Base-by-base conservation (phyloP, 495 filamentous ascomycete genomes). In the Trichoderma orchidacearum region DNA sequence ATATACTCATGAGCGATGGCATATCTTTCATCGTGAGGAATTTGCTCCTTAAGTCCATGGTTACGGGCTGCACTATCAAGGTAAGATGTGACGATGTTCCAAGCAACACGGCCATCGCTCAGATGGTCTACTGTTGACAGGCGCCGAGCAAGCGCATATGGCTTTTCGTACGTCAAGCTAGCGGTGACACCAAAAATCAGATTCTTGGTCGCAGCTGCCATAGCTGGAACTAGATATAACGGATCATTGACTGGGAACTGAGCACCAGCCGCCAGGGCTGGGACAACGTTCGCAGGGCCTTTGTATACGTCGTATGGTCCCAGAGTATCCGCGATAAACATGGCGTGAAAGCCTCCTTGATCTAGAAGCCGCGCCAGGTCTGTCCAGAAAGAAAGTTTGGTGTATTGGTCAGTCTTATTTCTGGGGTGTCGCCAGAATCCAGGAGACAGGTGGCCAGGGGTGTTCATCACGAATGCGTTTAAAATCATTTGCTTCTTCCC, bases 1-100 rank as follows among this genome's bases (percentile, higher is more conserved):
- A 84, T 65, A 56, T 81, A 85, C 63, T 85, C 82, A 35, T 85
- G 80, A 0, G 81, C 81, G 58, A 79, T 75, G 1, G 60, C 68
- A 53, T 85, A 85, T 2, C 82, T 72, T 66, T 83, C 73, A 55
- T 84, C 83, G 61, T 85, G 82, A 51, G 80, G 75, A 30, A 81
- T 79, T 0, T 75, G 76, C 23, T 61, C 73, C 9, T 83, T 75
- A 12, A 80, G 61, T 0, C 80, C 81, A 53, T 82, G 78, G 5
- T 77, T 77, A 58, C 80, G 80, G 59, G 78, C 78, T 5, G 81
- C 79, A 0, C 76, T 67, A 56, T 83, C 80, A 62, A 78, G 79
- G 65, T 76, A 85, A 0, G 72, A 76, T 5, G 81, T 84, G 13
- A 85, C 80, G 34, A 86, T 83, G 56, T 85, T 86, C 83, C 81